These are phyloP conservation scores for Claviceps maximensis DNA, from an alignment of 2,329 filamentous ascomycete genomes.

Conservation along the genomic window DNA sequence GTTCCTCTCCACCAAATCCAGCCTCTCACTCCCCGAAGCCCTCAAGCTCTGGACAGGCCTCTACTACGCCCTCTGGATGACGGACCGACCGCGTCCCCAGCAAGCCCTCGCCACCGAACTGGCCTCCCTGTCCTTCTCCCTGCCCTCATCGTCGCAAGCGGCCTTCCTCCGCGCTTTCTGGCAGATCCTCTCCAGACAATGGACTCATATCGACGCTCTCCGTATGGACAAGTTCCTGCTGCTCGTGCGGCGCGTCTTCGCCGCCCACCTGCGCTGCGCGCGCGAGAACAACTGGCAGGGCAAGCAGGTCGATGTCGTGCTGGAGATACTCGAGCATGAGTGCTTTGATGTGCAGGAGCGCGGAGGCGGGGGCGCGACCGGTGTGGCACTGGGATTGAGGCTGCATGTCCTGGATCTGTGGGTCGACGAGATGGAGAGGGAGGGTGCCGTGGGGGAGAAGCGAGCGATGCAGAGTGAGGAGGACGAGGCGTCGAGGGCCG, in stretches of 20 bases:
- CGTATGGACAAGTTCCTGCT: conserved; percentile 89
- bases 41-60: conserved; percentile 91
- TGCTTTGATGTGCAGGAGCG: conserved; percentile 23
- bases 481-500: conserved; percentile 18
- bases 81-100: conserved; percentile 76
- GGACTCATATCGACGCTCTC: conserved; percentile 60
- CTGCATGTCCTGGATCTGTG: conserved; percentile 85
- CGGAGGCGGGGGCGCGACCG: conserved; percentile 21
- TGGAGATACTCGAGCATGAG: conserved; percentile 16
- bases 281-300: conserved; percentile 22
- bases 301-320: conserved; percentile 14
- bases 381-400: conserved; percentile 66
- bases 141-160: conserved; percentile 33
- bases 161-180: conserved; percentile 53
- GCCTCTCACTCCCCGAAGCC: conserved; percentile 55
- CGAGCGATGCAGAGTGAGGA: not conserved
- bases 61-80: conserved; percentile 91
- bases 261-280: conserved; percentile 47
- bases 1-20: conserved; percentile 54
- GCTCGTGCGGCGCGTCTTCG: conserved; percentile 66
- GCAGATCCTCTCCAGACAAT: conserved; percentile 56
- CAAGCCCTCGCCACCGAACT: conserved; percentile 71
- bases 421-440: conserved; percentile 75
- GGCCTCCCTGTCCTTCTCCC: conserved; percentile 47
- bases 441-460: conserved; percentile 34